phyloP scores from a whole-genome alignment of 2,329 filamentous ascomycete species.

The Shiraia sp. region DNA sequence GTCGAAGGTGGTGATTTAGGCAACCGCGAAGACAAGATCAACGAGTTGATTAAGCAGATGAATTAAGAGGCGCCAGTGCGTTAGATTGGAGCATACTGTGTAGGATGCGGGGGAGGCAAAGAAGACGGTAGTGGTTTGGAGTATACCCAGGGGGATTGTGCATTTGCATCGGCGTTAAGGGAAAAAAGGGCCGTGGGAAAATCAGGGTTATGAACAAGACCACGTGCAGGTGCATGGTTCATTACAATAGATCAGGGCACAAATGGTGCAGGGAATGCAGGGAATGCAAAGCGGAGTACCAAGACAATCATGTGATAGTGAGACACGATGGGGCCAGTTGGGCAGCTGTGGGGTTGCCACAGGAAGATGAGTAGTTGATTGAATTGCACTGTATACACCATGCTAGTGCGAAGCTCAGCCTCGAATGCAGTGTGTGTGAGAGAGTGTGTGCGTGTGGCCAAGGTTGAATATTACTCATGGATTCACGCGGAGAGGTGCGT shows the following conservation, averaged over 20 bases:
- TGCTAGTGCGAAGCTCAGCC: too few species aligned
- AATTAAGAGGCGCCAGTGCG: too few species aligned
- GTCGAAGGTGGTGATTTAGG: conserved; percentile 98
- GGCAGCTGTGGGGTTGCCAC: too few species aligned
- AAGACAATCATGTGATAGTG: conserved; percentile 6
- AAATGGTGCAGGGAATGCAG: neutral
- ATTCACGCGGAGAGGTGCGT: too few species aligned
- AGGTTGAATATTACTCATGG: too few species aligned
- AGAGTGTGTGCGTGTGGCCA: too few species aligned
- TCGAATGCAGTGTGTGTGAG: too few species aligned
- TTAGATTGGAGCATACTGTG: too few species aligned
- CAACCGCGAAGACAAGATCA: conserved; percentile 99
- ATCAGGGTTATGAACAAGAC: conserved; percentile 14
- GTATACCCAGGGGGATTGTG: conserved; percentile 21
- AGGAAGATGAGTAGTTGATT: conserved; percentile 3
- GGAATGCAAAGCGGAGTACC: too few species aligned
- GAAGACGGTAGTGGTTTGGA: too few species aligned
- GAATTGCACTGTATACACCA: too few species aligned
- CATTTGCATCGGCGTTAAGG: conserved; percentile 28
- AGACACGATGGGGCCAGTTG: conserved; percentile 2
- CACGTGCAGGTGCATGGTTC: conserved; percentile 15
- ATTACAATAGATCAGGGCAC: conserved; percentile 11
- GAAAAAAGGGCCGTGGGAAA: conserved; percentile 11
- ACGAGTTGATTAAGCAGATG: conserved; percentile 95
- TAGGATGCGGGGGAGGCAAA: too few species aligned